Evolutionary conservation across 805 yeast species (phyloP).

Genomic region (Ogataea pignaliae): DNA sequence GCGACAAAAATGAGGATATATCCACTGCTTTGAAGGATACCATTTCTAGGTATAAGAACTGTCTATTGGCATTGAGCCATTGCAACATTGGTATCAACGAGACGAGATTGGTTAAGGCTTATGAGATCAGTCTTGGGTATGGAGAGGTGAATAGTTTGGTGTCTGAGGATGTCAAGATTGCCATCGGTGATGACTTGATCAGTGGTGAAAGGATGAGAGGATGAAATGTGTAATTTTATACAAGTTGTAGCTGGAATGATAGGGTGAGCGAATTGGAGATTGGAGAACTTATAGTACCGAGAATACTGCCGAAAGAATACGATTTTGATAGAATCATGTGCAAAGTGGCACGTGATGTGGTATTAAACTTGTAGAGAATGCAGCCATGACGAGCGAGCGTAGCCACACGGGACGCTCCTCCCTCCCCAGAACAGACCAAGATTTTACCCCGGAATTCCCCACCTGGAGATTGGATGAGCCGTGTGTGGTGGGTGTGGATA

Average conservation of each 20-base stretch:
- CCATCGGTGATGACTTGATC: constrained; percentile 68
- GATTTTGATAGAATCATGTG: too few relatives aligned
- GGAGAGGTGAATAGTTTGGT: constrained; percentile 66
- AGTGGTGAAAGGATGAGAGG: constrained; percentile 77
- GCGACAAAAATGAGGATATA: constrained; percentile 81
- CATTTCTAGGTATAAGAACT: constrained; percentile 81
- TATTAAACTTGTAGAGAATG: too few relatives aligned
- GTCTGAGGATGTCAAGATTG: constrained; percentile 67
- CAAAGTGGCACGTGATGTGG: too few relatives aligned
- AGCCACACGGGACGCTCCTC: too few relatives aligned
- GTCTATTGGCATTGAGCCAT: constrained; percentile 73
- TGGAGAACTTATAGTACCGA: too few relatives aligned
- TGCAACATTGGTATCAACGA: constrained; percentile 88
- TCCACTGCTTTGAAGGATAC: constrained; percentile 58
- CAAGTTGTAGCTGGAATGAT: neutral
- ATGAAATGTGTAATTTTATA: neutral
- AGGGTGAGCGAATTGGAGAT: too few relatives aligned
- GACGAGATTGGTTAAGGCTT: constrained; percentile 70
- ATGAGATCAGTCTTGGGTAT: constrained; percentile 84
- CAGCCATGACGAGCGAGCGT: too few relatives aligned
- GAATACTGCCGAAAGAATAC: too few relatives aligned
- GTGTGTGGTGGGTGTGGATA: too few relatives aligned
- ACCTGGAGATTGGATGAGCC: too few relatives aligned
- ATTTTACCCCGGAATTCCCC: too few relatives aligned
- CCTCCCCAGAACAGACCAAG: too few relatives aligned